Conservation (phyloP, 1,139 yeast species). For the Blastobotrys serpentis region DNA sequence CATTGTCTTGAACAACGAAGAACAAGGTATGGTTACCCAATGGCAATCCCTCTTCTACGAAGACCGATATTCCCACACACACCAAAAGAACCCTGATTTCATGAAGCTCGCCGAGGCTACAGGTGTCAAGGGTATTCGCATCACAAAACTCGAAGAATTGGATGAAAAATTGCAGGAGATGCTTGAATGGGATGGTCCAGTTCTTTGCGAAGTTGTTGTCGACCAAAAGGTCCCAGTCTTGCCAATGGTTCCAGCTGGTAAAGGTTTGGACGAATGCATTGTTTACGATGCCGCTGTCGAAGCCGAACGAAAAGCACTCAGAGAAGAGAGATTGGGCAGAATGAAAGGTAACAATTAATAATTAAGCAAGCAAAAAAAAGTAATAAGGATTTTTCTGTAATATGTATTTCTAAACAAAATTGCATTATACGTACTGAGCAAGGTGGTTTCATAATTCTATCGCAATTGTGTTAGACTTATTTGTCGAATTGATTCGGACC, state of each 20-base stretch:
- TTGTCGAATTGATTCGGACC: no score
- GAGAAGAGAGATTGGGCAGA: constrained; percentile 47
- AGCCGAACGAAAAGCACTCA: constrained; percentile 64
- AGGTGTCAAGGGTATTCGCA: constrained; percentile 83
- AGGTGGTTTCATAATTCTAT: background rate
- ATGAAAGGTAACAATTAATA: constrained; percentile 2
- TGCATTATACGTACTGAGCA: background rate
- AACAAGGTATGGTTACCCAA: constrained; percentile 99
- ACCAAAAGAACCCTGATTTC: constrained; percentile 91
- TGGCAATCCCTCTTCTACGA: constrained; percentile 98
- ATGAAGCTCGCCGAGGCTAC: constrained; percentile 90
- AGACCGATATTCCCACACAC: constrained; percentile 95
- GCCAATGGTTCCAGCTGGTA: constrained; percentile 98
- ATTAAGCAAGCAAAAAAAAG: background rate
- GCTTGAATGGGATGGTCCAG: constrained; percentile 77
- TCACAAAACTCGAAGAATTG: constrained; percentile 65
- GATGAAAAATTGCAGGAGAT: constrained; percentile 64
- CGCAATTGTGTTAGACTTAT: no score
- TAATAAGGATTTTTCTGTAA: background rate
- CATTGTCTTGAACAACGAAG: constrained; percentile 89
- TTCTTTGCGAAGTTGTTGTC: constrained; percentile 82
- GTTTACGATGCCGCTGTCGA: constrained; percentile 80
- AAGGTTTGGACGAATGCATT: constrained; percentile 89
- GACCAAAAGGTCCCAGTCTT: constrained; percentile 97
- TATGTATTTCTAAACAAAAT: background rate